Conservation (phyloP, 83 land plant species). For the Isoetes engelmannii region DNA sequence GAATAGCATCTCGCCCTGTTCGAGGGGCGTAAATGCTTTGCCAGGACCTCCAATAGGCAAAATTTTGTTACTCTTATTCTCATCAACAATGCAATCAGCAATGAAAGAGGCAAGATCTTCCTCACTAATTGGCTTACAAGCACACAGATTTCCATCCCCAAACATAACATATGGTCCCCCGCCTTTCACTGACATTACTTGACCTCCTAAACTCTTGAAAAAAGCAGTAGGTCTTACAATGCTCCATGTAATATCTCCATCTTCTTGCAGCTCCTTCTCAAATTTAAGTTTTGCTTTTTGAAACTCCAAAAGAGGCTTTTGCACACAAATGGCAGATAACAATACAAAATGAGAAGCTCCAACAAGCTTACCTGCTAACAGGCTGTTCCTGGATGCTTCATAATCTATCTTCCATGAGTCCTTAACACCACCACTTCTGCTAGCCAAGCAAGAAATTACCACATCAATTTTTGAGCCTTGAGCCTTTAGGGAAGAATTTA, state of each 20-base stretch:
- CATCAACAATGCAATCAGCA: conserved; percentile 65
- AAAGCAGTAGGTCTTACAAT: conserved; percentile 96
- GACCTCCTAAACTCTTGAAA: conserved; percentile 94
- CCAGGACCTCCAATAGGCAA: conserved; percentile 96
- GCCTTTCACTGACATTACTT: conserved; percentile 76
- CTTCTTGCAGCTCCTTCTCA: conserved; percentile 62
- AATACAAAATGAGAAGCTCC: conserved; percentile 95
- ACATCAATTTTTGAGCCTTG: conserved; percentile 50
- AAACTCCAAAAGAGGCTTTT: conserved; percentile 87
- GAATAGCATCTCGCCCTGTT: conserved; percentile 86
- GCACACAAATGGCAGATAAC: conserved; percentile 93
- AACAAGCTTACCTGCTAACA: conserved; percentile 45
- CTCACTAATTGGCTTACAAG: conserved; percentile 97
- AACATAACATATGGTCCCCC: conserved; percentile 98
- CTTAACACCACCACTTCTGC: conserved; percentile 82
- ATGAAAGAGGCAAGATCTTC: conserved; percentile 89
- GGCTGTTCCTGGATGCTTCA: conserved; percentile 74
- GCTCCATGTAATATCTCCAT: conserved; percentile 55
- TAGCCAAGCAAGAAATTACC: conserved; percentile 89
- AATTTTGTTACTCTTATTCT: conserved; percentile 51
- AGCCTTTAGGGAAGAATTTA: conserved; percentile 32
- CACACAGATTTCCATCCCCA: conserved; percentile 86
- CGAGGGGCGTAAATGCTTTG: conserved; percentile 82
- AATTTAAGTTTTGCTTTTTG: conserved; percentile 93
- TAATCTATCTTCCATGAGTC: conserved; percentile 96